A percentile compares a stretch with the other conserved stretches of the same genome.
Evolutionary conservation across 2,329 filamentous ascomycete species (phyloP).

Genomic region (Venturia pyrina): DNA sequence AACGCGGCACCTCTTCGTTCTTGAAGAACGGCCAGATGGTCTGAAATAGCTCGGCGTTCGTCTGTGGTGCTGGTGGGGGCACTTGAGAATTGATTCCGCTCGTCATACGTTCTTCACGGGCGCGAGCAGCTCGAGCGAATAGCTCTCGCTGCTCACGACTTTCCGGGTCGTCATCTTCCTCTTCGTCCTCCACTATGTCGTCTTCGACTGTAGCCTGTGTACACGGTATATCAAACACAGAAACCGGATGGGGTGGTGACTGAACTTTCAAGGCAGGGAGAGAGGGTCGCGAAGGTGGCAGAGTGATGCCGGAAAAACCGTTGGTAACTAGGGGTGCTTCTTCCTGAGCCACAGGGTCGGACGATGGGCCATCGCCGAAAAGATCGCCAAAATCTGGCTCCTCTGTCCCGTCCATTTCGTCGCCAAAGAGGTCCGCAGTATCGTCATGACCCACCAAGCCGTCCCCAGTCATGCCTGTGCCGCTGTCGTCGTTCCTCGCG

Average conservation of each 20-base stretch:
- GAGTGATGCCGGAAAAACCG: neutral
- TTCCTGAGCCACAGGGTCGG: conserved; percentile 13
- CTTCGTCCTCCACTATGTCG: conserved; percentile 12
- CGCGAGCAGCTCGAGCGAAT: conserved; percentile 18
- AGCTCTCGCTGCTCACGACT: conserved; percentile 21
- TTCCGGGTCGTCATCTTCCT: conserved; percentile 19
- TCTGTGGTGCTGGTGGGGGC: conserved; percentile 58
- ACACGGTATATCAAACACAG: neutral
- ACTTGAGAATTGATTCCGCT: conserved; percentile 2
- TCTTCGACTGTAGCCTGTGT: conserved; percentile 15
- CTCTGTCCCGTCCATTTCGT: conserved; percentile 26
- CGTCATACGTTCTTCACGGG: conserved; percentile 8
- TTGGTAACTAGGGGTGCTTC: conserved; percentile 13
- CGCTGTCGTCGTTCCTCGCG: neutral
- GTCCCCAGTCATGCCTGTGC: conserved; percentile 2
- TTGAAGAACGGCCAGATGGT: conserved; percentile 76
- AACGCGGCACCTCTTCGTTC: conserved; percentile 62
- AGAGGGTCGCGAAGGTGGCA: neutral
- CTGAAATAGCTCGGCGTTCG: conserved; percentile 64
- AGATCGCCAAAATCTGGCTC: conserved; percentile 41
- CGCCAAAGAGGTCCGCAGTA: conserved; percentile 59
- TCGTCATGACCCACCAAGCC: conserved; percentile 47
- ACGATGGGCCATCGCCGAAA: conserved; percentile 6
- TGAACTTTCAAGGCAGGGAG: conserved; percentile 4
- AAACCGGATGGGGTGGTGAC: conserved; percentile 14